Evolutionary conservation across 2,329 filamentous ascomycete genomes (phyloP).

Genomic region (Diplodia mutila): DNA sequence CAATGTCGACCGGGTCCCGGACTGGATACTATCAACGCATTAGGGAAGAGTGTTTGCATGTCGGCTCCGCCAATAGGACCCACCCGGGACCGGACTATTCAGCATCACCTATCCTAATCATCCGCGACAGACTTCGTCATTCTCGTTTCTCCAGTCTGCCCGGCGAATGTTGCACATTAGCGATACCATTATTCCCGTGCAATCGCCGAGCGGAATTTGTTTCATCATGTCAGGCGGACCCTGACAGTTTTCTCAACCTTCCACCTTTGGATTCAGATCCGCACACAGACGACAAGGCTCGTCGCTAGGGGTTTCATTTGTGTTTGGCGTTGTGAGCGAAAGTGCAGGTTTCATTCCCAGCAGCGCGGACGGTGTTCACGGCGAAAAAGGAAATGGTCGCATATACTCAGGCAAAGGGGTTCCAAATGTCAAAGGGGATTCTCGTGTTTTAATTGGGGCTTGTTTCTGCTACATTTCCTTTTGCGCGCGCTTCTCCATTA

Average conservation of each 20-base stretch:
- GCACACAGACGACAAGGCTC: conserved; percentile 19
- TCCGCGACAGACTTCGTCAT: conserved; percentile 1
- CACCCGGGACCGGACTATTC: conserved; percentile 1
- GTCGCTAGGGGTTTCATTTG: conserved; percentile 22
- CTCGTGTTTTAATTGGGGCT: conserved; percentile 22
- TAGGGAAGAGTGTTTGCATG: conserved; percentile 2
- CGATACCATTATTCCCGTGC: conserved; percentile 19
- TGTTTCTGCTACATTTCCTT: conserved; percentile 8
- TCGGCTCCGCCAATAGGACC: conserved; percentile 1
- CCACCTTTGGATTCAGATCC: conserved; percentile 12
- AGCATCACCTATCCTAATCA: conserved; percentile 18
- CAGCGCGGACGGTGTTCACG: conserved; percentile 20
- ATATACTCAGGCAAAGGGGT: conserved; percentile 23
- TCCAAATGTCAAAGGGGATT: conserved; percentile 15
- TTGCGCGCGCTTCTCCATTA: conserved; percentile 12
- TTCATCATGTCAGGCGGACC: conserved; percentile 6
- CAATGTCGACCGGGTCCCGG: not conserved
- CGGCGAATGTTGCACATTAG: conserved; percentile 2
- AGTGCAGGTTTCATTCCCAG: not conserved
- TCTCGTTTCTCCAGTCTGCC: not conserved
- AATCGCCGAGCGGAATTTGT: conserved; percentile 13
- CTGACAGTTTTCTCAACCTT: conserved; percentile 1
- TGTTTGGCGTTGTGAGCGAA: conserved; percentile 22
- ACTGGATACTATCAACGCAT: not conserved
- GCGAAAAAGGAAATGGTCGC: conserved; percentile 19